Conservation (phyloP, 768 basidiomycete species). For the Crassisporium funariophilum region DNA sequence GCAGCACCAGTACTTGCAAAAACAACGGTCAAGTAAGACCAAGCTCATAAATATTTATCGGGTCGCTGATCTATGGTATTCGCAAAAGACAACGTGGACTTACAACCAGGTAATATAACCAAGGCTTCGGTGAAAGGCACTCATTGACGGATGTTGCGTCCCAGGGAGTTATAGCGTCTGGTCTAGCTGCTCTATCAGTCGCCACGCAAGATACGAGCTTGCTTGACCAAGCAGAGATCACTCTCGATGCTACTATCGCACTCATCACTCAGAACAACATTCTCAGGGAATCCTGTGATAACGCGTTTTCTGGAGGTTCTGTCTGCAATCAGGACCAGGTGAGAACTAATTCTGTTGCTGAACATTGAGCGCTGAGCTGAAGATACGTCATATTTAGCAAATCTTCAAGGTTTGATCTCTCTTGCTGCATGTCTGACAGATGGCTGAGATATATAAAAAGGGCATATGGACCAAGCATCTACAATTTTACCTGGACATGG, state of each 20-base stretch:
- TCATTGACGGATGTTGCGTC: neutral
- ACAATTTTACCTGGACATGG: conserved; percentile 50
- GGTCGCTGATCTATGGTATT: neutral
- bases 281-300: conserved; percentile 56
- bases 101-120: conserved; percentile 63
- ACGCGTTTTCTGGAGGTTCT: conserved; percentile 37
- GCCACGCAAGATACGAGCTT: conserved; percentile 40
- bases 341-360: neutral
- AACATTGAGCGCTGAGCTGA: neutral
- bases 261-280: conserved; percentile 41
- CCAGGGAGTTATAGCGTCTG: conserved; percentile 58
- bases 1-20: conserved; percentile 33
- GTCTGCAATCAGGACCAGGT: conserved; percentile 52
- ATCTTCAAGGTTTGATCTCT: conserved; percentile 41
- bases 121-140: too few relatives aligned
- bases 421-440: neutral
- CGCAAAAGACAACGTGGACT: conserved; percentile 54
- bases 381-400: conserved; percentile 37
- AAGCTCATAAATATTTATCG: neutral
- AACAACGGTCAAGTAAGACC: conserved; percentile 46
- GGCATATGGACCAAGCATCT: conserved; percentile 57
- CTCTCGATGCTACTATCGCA: conserved; percentile 51
- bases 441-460: conserved; percentile 20
- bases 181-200: conserved; percentile 46
- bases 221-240: conserved; percentile 51